Evolutionary conservation across 1,139 yeast genomes (phyloP).

Genomic region (Protomyces inundatus): DNA sequence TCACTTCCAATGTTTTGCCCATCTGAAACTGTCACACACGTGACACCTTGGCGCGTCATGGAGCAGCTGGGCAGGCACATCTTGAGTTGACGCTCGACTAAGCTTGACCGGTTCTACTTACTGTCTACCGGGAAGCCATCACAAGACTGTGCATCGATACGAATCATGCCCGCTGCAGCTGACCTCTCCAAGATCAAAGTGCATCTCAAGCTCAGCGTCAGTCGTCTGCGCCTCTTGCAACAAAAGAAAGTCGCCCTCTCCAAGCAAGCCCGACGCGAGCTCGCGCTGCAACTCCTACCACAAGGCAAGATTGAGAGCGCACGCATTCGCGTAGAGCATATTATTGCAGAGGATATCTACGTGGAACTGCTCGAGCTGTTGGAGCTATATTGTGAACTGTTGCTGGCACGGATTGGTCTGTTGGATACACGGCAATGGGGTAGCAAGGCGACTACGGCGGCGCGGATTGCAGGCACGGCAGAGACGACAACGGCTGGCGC

Average conservation of each 20-base stretch:
- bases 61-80: too few species aligned
- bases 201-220: conserved; percentile 55
- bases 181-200: conserved; percentile 10
- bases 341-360: conserved; percentile 77
- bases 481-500: conserved; percentile 39
- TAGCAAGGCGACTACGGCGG: not conserved
- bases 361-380: conserved; percentile 74
- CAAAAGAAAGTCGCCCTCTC: conserved; percentile 77
- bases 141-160: too few species aligned
- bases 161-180: not conserved
- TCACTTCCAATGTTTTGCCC: too few species aligned
- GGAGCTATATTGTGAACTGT: conserved; percentile 73
- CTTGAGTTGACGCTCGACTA: too few species aligned
- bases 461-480: not conserved
- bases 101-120: too few species aligned
- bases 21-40: too few species aligned
- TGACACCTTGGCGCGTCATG: too few species aligned
- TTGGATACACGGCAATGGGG: conserved; percentile 40
- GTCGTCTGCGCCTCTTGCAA: conserved; percentile 71
- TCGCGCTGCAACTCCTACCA: conserved; percentile 63
- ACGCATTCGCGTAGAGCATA: conserved; percentile 74
- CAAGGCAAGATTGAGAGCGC: conserved; percentile 80
- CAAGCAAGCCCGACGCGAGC: conserved; percentile 68
- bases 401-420: conserved; percentile 67
- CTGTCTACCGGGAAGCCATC: too few species aligned